Percentiles rank a stretch among this genome's conserved stretches.
These are phyloP conservation scores for Ceratocystiopsis minuta DNA, from an alignment of 2,329 filamentous ascomycete species.

Conservation along the genomic window DNA sequence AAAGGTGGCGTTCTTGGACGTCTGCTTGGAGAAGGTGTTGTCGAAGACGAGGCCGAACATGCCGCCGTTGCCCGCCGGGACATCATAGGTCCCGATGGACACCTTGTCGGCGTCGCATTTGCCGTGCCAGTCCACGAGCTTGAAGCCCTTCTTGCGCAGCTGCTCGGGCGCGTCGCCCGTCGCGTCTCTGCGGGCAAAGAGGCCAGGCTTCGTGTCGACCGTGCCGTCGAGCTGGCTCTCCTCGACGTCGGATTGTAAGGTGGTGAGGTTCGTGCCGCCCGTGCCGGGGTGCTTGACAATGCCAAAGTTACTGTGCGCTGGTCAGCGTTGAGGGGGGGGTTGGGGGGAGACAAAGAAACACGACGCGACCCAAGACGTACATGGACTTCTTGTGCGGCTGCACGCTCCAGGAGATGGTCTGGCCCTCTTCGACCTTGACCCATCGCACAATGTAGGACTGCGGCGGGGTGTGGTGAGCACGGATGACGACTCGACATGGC, in stretches of 20 bases:
- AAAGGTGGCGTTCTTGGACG: slow-evolving; percentile 87
- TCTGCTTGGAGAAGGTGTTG: slow-evolving; percentile 94
- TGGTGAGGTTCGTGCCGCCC: slow-evolving; percentile 31
- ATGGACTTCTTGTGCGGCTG: slow-evolving; percentile 97
- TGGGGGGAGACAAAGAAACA: neutral
- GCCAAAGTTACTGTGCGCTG: slow-evolving; percentile 57
- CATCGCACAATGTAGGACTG: slow-evolving; percentile 97
- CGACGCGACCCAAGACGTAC: slow-evolving; percentile 21
- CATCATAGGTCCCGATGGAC: slow-evolving; percentile 74
- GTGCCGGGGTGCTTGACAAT: slow-evolving; percentile 91
- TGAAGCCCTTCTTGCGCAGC: slow-evolving; percentile 47
- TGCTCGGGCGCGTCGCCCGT: slow-evolving; percentile 40
- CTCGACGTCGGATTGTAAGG: slow-evolving; percentile 24
- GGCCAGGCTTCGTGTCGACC: slow-evolving; percentile 25
- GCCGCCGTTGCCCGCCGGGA: slow-evolving; percentile 54
- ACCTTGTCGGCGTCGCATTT: slow-evolving; percentile 96
- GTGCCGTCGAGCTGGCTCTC: slow-evolving; percentile 24
- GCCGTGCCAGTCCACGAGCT: slow-evolving; percentile 67
- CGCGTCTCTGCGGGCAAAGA: slow-evolving; percentile 35
- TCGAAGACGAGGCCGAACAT: slow-evolving; percentile 97
- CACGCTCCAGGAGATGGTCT: slow-evolving; percentile 94
- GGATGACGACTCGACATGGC: neutral
- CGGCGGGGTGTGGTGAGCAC: neutral
- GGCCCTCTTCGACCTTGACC: slow-evolving; percentile 76
- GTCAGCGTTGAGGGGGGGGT: neutral